Base-by-base conservation (phyloP, 495 filamentous ascomycete species). In the Hypoxylon perforatum region DNA sequence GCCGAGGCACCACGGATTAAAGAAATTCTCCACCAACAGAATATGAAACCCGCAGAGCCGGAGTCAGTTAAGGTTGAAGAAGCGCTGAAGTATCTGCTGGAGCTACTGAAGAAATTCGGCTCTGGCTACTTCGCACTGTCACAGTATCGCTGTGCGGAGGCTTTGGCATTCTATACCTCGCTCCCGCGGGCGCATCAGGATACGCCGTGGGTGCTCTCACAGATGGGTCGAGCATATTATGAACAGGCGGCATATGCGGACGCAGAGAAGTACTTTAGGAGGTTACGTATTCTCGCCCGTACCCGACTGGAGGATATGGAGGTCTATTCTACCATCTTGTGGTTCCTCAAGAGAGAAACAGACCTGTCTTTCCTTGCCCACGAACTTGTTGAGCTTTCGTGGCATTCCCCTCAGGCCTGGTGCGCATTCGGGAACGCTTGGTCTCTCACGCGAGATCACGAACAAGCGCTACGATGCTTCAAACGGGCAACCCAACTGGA, bases 321-420 rank as follows among this genome's bases (percentile, higher is more conserved):
- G 71, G 88, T 97, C 18, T 99, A 95, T 75, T 97, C 94, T 3
- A 98, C 96, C 11, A 88, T 94, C n/a, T 86, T 99, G 7, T 99
- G 95, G 95, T 92, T 96, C 73, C 81, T 97, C 62, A 95, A 96
- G 73, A 91, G 89, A 67, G 95, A 97, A 64, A 89, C 92, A 6
- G 92, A 97, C 23, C 82, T 99, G 7, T 93, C 96, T 2, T 96
- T 93, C 74, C 84, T 99, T 14, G 90, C 95, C 1, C 96, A 97
- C 68, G 91, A 95, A 72, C 81, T 97, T 17, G 82, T 96, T 42
- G 96, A 97, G 57, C 74, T 87, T 10, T 93, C 93, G 46, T 93
- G 92, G 71, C 83, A 93, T 45, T 94, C 93, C 0, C 95, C 95
- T 9, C 88, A 97, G 77, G 91, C 96, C 4, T 99, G 96, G 95